phyloP scores from a whole-genome alignment of 345 rosid genomes.

The Citrus unshiu region DNA sequence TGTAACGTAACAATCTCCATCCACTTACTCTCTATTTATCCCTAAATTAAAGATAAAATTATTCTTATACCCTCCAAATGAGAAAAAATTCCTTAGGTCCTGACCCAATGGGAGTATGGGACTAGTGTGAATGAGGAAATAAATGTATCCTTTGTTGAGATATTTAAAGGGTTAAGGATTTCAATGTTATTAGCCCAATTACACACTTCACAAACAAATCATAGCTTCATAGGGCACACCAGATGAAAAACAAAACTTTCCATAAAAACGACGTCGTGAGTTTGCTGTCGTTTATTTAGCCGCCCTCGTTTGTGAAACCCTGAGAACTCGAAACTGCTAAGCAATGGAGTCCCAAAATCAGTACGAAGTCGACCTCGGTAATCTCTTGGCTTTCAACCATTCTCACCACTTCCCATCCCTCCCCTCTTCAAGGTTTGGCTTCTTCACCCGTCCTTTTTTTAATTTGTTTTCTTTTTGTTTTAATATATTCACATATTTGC shows the following conservation, averaged over 20 bases:
- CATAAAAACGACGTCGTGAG: not conserved
- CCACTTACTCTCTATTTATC: too few relatives aligned
- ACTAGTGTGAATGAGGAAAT: too few relatives aligned
- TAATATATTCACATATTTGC: too few relatives aligned
- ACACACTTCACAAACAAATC: too few relatives aligned
- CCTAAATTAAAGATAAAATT: too few relatives aligned
- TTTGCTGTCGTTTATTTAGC: not conserved
- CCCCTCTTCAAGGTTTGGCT: constrained; percentile 57
- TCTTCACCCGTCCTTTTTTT: not conserved
- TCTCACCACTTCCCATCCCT: constrained; percentile 42
- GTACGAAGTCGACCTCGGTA: constrained; percentile 60
- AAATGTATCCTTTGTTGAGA: not conserved
- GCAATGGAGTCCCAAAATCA: constrained; percentile 25
- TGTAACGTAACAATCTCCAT: too few relatives aligned
- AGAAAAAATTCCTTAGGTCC: too few relatives aligned
- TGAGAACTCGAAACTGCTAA: not conserved
- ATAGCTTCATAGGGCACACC: not conserved
- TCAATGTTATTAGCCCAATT: not conserved
- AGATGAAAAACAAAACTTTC: not conserved
- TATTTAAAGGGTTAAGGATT: not conserved
- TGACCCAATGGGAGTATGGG: too few relatives aligned
- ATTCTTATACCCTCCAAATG: too few relatives aligned
- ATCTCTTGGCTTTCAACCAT: constrained; percentile 64
- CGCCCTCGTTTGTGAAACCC: not conserved
- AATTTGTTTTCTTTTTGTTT: too few relatives aligned